These are phyloP conservation scores for Jacaranda mimosifolia DNA, from an alignment of 257 asterid species.

Conservation along the genomic window DNA sequence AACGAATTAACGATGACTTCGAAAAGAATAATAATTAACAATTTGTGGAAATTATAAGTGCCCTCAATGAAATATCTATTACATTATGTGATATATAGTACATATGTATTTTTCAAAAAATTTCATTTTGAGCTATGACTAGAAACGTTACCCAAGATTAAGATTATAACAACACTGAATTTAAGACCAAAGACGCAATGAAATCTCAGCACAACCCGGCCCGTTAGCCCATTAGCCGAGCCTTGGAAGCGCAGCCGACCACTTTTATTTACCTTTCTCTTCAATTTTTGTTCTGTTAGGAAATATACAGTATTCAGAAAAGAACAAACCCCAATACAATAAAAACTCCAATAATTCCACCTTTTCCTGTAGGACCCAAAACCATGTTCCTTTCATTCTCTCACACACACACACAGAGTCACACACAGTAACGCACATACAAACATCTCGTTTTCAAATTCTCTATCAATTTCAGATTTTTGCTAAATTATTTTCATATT, in stretches of 20 bases:
- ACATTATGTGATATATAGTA: no score
- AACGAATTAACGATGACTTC: no score
- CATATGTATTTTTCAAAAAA: no score
- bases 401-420: not conserved
- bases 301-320: not conserved
- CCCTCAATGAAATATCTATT: no score
- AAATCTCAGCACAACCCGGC: not conserved
- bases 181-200: not conserved
- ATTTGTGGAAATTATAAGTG: no score
- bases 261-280: not conserved
- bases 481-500: not conserved
- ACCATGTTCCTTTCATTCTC: constrained; percentile 38
- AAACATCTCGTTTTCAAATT: constrained; percentile 38
- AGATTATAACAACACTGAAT: not conserved
- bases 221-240: not conserved
- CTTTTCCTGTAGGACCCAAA: constrained; percentile 39
- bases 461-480: constrained; percentile 12
- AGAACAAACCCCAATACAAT: constrained; percentile 13
- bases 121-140: no score
- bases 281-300: not conserved
- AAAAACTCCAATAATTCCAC: constrained; percentile 42
- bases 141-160: not conserved
- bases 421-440: not conserved
- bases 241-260: constrained; percentile 6
- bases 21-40: no score